Conservation (phyloP, 495 filamentous ascomycete species). For the Xylaria bambusicola region DNA sequence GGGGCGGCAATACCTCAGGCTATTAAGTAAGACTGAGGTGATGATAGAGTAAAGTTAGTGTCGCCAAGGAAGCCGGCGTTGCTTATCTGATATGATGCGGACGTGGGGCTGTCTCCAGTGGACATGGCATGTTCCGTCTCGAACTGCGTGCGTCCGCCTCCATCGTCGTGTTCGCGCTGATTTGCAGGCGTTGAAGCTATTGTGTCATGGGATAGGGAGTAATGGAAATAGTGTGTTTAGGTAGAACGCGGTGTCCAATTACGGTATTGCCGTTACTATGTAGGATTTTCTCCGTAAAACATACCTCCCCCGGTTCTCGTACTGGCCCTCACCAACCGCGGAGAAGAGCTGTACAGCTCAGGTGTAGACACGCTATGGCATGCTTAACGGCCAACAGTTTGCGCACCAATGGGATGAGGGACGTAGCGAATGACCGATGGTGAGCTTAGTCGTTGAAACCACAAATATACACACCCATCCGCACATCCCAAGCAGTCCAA, state of each 20-base stretch:
- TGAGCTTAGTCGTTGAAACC: not conserved
- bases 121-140: constrained; percentile 2
- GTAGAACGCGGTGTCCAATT: not conserved
- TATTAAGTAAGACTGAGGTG: too few relatives aligned
- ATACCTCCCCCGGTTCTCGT: not conserved
- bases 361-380: constrained; percentile 2
- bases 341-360: not conserved
- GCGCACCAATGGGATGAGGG: not conserved
- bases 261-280: not conserved
- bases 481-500: constrained; percentile 11
- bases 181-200: too few relatives aligned
- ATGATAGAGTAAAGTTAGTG: too few relatives aligned
- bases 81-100: not conserved
- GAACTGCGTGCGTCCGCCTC: too few relatives aligned
- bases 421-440: not conserved
- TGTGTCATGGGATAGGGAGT: too few relatives aligned
- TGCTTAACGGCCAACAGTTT: not conserved
- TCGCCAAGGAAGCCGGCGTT: too few relatives aligned
- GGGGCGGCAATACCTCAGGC: too few relatives aligned
- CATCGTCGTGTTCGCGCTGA: not conserved
- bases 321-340: not conserved
- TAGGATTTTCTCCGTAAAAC: constrained; percentile 1
- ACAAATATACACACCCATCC: not conserved
- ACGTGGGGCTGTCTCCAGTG: not conserved
- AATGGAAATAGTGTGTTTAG: too few relatives aligned